A percentile compares a stretch with the other conserved stretches of the same genome.
phyloP scores from a whole-genome alignment of 305 asterid genomes.

The Caryopteris hybrid region DNA sequence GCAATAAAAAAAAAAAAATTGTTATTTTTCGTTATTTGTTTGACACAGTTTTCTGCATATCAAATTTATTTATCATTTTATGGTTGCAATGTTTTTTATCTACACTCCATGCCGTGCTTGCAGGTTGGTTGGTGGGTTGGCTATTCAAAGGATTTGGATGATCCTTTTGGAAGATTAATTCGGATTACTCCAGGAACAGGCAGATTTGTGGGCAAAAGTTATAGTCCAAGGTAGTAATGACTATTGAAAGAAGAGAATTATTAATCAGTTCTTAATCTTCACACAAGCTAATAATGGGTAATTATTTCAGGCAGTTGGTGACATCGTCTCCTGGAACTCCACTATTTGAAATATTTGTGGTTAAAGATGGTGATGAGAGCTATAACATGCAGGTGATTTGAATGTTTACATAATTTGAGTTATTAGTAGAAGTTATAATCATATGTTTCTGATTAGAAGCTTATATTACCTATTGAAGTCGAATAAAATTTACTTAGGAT shows the following conservation, averaged over 20 bases:
- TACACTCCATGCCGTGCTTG: conserved; percentile 17
- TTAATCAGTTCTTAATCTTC: not conserved
- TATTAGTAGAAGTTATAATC: not conserved
- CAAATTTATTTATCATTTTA: not conserved
- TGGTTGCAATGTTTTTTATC: not conserved
- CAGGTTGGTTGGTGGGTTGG: conserved; percentile 99
- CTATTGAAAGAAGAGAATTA: not conserved
- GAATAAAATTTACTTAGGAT: not conserved
- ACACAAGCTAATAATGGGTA: conserved; percentile 15
- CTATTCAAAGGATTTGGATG: conserved; percentile 73
- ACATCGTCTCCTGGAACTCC: conserved; percentile 94
- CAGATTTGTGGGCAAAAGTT: conserved; percentile 81
- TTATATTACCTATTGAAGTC: not conserved
- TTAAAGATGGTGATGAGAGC: conserved; percentile 61
- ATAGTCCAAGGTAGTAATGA: conserved; percentile 77
- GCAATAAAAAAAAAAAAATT: not conserved
- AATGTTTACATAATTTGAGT: conserved; percentile 2
- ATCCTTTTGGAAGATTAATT: conserved; percentile 89
- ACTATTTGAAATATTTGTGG: conserved; percentile 85
- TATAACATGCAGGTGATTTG: conserved; percentile 77
- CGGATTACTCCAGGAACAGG: conserved; percentile 87
- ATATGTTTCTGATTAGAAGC: not conserved
- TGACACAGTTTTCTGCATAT: not conserved
- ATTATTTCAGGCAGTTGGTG: conserved; percentile 70
- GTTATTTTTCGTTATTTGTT: not conserved